These are phyloP conservation scores for Bipolaris gigantea DNA, from an alignment of 2,329 filamentous ascomycete genomes.

Conservation along the genomic window DNA sequence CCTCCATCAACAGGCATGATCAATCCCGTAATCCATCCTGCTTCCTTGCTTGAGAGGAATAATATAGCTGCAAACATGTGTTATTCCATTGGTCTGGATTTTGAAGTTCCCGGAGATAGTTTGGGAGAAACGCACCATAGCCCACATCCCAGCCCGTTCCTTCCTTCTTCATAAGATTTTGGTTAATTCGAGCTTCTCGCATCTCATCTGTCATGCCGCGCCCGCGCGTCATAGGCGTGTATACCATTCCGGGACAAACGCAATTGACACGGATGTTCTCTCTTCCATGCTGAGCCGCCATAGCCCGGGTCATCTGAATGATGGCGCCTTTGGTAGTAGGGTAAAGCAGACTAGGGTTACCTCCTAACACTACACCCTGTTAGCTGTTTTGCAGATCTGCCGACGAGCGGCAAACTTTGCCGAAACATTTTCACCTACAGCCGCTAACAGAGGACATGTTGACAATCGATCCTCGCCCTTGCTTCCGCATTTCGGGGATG, in stretches of 20 bases:
- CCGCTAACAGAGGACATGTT: conserved; percentile 80
- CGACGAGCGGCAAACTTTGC: not conserved
- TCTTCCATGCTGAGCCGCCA: conserved; percentile 57
- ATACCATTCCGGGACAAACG: conserved; percentile 59
- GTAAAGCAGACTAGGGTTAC: conserved; percentile 58
- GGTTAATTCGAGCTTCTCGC: conserved; percentile 52
- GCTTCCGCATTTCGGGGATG: conserved; percentile 67
- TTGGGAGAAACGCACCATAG: not conserved
- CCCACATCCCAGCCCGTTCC: conserved; percentile 59
- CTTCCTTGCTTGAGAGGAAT: conserved; percentile 20
- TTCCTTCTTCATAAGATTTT: conserved; percentile 57
- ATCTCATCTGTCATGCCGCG: conserved; percentile 55
- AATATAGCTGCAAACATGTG: conserved; percentile 3
- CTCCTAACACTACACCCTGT: conserved; percentile 38
- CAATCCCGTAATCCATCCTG: conserved; percentile 24
- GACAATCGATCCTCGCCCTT: conserved; percentile 69
- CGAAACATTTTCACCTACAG: conserved; percentile 35
- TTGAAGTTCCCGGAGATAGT: too few relatives aligned
- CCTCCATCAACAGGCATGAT: conserved; percentile 28
- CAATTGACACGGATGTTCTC: conserved; percentile 59
- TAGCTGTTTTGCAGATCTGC: too few relatives aligned
- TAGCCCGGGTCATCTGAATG: conserved; percentile 60
- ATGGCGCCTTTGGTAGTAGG: conserved; percentile 58
- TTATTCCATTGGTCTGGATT: not conserved
- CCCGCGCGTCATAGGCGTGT: conserved; percentile 59